Base-by-base conservation (phyloP, 2,329 filamentous ascomycete genomes). In the Verticillium isaacii region DNA sequence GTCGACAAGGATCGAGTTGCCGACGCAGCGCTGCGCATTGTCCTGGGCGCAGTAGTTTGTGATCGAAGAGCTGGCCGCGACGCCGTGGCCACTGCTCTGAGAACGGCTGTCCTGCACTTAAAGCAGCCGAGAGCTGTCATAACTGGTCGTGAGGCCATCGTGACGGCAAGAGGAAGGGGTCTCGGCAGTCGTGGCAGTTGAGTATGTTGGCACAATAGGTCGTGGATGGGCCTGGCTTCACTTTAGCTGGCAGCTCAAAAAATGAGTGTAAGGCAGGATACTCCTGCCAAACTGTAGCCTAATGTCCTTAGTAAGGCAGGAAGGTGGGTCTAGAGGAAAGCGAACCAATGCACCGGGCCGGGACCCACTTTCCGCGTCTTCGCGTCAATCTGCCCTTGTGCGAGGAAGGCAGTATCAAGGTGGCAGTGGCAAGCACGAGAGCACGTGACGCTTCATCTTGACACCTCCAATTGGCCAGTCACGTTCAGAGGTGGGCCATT, bases 61-160 rank as follows among this genome's bases (percentile, higher is more conserved):
- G 41, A 50, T 50, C 41, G 41, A 50, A 50, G 41, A 50, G n/a
- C 52, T 15, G 52, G 25, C 17, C 25, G 52, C 11, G 61, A 58
- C 5, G 54, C 60, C 36, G 64, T 58, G 39, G 62, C 61, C 32
- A 72, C 66, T 15, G 68, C 63, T 9, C 68, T 66, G n/a, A 73
- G 50, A 8, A 66, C 65, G 8, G 66, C 67, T 2, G 56, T 60
- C 12, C 68, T 67, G 64, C 71, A 73, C 32, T 68, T 66, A 2
- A 69, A 62, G 66, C 71, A 73, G 64, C 70, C 64, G 9, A 63
- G 62, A 15, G 66, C 66, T 52, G 68, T 66, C 14, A 69, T 41
- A 2, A 64, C 61, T 7, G 69, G 65, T 45, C 66, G 60, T n/a
- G 66, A 63, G n/a, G 64, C 64, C 69, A 71, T 71, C 39, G 57